Conservation (phyloP, 768 basidiomycete genomes). For the Atractiella rhizophila region DNA sequence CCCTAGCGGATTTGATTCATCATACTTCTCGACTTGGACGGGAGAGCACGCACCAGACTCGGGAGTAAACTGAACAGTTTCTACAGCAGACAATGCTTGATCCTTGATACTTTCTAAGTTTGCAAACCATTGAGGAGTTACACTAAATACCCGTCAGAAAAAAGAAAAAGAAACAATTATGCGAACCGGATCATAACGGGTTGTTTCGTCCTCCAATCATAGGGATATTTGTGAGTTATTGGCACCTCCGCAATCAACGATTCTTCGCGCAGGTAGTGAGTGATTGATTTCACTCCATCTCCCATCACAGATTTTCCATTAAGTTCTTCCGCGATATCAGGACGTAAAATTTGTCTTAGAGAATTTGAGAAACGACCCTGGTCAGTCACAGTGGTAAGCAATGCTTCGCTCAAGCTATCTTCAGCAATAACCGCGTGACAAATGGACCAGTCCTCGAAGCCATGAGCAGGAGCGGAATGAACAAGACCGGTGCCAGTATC, state of each 20-base stretch:
- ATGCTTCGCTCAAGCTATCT: conserved; percentile 2
- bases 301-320: conserved; percentile 45
- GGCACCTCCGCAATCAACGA: conserved; percentile 38
- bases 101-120: conserved; percentile 64
- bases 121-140: conserved; percentile 95
- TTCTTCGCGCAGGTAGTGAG: conserved; percentile 34
- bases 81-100: conserved; percentile 40
- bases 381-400: background rate
- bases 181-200: conserved; percentile 85
- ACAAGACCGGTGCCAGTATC: conserved; percentile 86
- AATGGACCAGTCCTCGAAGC: conserved; percentile 64
- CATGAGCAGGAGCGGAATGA: conserved; percentile 85
- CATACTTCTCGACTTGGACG: too few relatives aligned
- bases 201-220: conserved; percentile 85
- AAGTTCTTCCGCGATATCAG: conserved; percentile 26
- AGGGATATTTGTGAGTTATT: conserved; percentile 71
- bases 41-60: conserved; percentile 35
- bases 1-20: conserved; percentile 29
- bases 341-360: background rate
- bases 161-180: conserved; percentile 16
- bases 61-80: conserved; percentile 50
- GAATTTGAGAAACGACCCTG: conserved; percentile 1
- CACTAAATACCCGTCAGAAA: conserved; percentile 26
- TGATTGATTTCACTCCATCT: conserved; percentile 42
- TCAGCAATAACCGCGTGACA: conserved; percentile 30